Conservation (phyloP, 257 asterid genomes). For the Plantago major region DNA sequence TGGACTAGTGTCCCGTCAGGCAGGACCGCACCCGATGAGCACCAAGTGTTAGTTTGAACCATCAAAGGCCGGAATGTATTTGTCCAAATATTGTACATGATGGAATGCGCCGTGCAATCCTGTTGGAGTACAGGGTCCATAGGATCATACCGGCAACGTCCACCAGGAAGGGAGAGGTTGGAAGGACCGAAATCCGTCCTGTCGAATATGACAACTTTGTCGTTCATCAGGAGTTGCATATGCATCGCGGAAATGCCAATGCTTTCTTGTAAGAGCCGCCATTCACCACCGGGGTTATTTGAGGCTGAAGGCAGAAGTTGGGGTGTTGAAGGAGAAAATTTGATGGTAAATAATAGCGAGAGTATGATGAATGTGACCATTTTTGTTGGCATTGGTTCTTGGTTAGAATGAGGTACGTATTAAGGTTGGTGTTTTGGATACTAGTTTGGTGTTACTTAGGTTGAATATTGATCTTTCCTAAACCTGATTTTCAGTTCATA, state of each 20-base stretch:
- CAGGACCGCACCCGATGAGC: constrained; percentile 65
- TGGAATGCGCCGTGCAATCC: constrained; percentile 78
- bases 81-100: constrained; percentile 38
- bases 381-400: constrained; percentile 8
- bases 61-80: constrained; percentile 38
- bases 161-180: constrained; percentile 44
- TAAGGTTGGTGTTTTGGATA: constrained; percentile 3
- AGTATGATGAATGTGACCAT: constrained; percentile 18
- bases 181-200: constrained; percentile 71
- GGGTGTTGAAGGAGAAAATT: constrained; percentile 11
- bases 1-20: constrained; percentile 61
- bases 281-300: constrained; percentile 25
- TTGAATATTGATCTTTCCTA: not conserved
- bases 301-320: constrained; percentile 8
- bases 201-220: constrained; percentile 60
- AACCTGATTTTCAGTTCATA: no score
- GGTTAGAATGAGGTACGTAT: constrained; percentile 2
- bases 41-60: constrained; percentile 70
- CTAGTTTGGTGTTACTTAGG: constrained; percentile 23
- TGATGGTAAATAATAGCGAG: constrained; percentile 8
- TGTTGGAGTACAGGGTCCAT: constrained; percentile 29
- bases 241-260: constrained; percentile 83
- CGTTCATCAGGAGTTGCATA: constrained; percentile 63
- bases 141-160: constrained; percentile 42
- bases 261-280: constrained; percentile 39